phyloP scores from a whole-genome alignment of 208 protist genomes.

The Acanthamoeba culbertsoni region DNA sequence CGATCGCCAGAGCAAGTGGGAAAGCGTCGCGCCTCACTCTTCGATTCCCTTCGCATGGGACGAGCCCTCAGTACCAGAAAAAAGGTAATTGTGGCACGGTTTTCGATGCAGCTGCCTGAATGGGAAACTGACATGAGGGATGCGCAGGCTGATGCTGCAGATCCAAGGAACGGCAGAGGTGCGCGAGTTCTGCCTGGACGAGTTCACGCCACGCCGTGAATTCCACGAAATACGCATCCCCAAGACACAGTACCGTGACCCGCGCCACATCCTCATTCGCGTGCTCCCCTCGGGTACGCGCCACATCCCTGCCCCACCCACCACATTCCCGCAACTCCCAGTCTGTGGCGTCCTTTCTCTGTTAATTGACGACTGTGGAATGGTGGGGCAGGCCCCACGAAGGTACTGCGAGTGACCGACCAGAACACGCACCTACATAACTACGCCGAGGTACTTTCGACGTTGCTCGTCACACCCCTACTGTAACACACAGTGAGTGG shows the following conservation, averaged over 20 bases:
- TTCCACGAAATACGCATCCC: neutral
- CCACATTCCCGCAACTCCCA: too few species aligned
- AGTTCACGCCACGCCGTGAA: conserved; percentile 27
- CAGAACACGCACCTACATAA: neutral
- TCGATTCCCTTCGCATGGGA: conserved; percentile 42
- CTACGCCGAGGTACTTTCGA: neutral
- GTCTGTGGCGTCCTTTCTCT: neutral
- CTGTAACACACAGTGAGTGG: too few species aligned
- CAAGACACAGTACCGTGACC: neutral
- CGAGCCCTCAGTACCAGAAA: neutral
- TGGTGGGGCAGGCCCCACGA: conserved; percentile 45
- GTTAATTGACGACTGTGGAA: too few species aligned
- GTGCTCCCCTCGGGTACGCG: neutral
- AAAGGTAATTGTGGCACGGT: neutral
- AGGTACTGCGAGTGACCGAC: conserved; percentile 44
- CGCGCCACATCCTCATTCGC: neutral
- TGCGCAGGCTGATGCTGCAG: neutral
- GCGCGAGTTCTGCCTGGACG: conserved; percentile 38
- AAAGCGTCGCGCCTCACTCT: neutral
- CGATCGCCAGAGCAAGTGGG: neutral
- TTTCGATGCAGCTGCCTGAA: too few species aligned
- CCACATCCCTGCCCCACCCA: too few species aligned
- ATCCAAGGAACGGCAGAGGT: neutral
- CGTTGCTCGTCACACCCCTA: too few species aligned
- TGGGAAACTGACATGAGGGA: neutral